Evolutionary conservation across 2,329 filamentous ascomycete species (phyloP), one percentile per base, ranked within the genome.

Genomic region (Trichocomaceae sp.): DNA sequence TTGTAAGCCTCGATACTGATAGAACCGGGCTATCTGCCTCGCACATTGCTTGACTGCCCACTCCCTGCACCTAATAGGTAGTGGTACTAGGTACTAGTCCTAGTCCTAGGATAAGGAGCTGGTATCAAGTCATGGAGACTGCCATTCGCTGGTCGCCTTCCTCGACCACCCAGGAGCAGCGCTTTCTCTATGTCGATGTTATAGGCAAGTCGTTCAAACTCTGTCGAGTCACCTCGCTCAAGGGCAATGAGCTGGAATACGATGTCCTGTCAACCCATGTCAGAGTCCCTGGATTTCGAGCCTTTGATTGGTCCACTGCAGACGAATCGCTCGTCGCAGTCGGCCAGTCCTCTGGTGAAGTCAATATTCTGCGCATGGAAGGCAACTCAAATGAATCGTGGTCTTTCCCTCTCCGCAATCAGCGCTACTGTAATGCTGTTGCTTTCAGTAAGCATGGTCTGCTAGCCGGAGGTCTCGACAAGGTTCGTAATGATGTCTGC

Each of bases 71-170:
- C 45, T 48, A 26, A 8, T 42, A 42, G 6, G n/a, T 4, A n/a
- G n/a, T n/a, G 6, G n/a, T 26, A 26, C 23, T 26, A 26, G 4
- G 23, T 7, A 26, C 23, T 26, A 7, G 23, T 26, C 7, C 23
- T 26, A 7, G 23, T 26, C 23, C 23, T 26, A 26, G 23, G 23
- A n/a, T n/a, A n/a, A n/a, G n/a, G 4, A 7, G 23, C 5, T 41
- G 8, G 6, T 17, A 42, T 39, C 35, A 48, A 48, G 12, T 41
- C 17, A 83, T 83, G 80, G 79, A 82, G 68, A 77, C 81, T 31
- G 82, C 83, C 45, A 80, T 85, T 59, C 77, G 83, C 63, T 85
- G 82, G 81, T 84, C 82, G 58, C 79, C 80, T 50, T 79, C 79
- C 63, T 81, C 82, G 46, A 77, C 75, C 59, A 65, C 71, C 61